Base-by-base conservation (phyloP, 192 early-diverging fungal species). In the Coemansia sp. region DNA sequence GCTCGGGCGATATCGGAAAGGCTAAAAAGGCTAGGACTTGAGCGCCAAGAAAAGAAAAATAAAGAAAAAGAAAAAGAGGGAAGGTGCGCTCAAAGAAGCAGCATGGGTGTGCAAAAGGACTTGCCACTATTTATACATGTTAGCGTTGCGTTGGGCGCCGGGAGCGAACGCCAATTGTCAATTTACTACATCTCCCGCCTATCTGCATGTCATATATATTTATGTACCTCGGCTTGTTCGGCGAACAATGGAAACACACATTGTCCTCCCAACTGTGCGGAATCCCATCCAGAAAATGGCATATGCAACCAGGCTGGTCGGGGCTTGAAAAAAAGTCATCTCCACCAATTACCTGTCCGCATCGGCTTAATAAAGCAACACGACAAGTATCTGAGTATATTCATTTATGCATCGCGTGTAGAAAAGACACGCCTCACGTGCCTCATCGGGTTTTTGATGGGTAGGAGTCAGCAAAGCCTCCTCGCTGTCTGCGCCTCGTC, bases 381-480 rank as follows among this genome's bases (percentile, higher is more conserved):
- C 42, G 18, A 45, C 42, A 45, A 45, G 46, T 50, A 50, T 50
- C 46, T 50, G 46, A 50, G 23, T 50, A 50, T 26, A 50, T 50
- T 50, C 46, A 50, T 50, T 50, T 50, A 50, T 50, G 46, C 46
- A 50, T 26, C 46, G 46, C 46, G 21, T 50, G 46, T 50, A 50
- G 46, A 50, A 50, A 50, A 26, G 23, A 50, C 46, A 24, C 23
- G 46, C 46, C 46, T 50, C 46, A 50, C 46, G 46, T 50, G 46
- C 46, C 21, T 6, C 46, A 24, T 50, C 46, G 46, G 46, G 46
- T 50, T 31, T 31, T 31, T 50, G 23, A 50, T 11, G 10, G 9
- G 46, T 50, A 50, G 23, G 46, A 50, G 46, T 50, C 46, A 50
- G 46, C 46, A 50, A 50, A 13, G 9, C 23, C 23, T 21, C 11